These are phyloP conservation scores for Fusarium globosum DNA, from an alignment of 2,329 filamentous ascomycete species.

Conservation along the genomic window DNA sequence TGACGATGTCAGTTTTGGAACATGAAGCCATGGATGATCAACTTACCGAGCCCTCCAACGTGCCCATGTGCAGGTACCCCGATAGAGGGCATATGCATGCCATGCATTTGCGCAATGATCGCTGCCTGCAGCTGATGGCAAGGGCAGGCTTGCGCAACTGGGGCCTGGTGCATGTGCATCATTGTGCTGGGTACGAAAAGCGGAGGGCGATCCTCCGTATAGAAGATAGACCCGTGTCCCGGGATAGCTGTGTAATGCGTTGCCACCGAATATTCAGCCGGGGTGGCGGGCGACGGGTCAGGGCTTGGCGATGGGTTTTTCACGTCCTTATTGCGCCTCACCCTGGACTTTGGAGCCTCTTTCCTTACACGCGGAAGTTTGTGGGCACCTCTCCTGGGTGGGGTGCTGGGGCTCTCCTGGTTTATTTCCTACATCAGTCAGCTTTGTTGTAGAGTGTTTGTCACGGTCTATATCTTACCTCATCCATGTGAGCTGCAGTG, in stretches of 20 bases:
- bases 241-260: not conserved
- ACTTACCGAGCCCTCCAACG: not conserved
- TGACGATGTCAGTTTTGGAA: not conserved
- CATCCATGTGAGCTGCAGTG: not conserved
- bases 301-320: not conserved
- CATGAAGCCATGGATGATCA: rapidly evolving
- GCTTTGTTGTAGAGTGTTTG: not conserved
- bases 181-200: not conserved
- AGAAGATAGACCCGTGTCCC: not conserved
- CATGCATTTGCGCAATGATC: not conserved
- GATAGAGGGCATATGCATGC: not conserved
- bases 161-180: not conserved
- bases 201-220: not conserved
- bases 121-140: not conserved
- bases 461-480: not conserved
- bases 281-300: not conserved
- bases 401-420: not conserved
- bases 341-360: not conserved
- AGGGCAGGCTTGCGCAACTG: not conserved
- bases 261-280: not conserved
- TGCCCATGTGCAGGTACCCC: rapidly evolving
- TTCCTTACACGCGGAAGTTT: not conserved
- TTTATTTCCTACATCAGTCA: not conserved
- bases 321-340: not conserved
- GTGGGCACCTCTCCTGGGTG: not conserved